Percentiles rank a stretch among this genome's conserved stretches.
Evolutionary conservation across 331 rosid genomes (phyloP).

Genomic region (Stylosanthes scabra): DNA sequence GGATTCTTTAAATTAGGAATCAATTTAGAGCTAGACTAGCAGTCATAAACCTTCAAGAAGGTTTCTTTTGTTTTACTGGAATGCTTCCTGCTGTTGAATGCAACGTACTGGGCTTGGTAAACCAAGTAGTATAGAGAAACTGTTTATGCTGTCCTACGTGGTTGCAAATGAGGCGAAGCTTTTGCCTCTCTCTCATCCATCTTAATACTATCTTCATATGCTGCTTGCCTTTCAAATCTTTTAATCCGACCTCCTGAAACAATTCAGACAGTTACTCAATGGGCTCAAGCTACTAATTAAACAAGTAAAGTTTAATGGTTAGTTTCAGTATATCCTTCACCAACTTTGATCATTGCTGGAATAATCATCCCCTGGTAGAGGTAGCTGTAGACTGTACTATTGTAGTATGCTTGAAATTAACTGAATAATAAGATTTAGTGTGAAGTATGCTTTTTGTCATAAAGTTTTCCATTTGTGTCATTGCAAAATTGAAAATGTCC

Average conservation of each 20-base stretch:
- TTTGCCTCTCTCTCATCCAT: constrained; percentile 90
- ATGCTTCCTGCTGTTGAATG: constrained; percentile 36
- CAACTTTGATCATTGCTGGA: too few relatives aligned
- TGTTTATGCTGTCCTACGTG: constrained; percentile 71
- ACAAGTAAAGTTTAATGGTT: too few relatives aligned
- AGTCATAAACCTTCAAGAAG: constrained; percentile 31
- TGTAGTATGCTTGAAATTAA: too few relatives aligned
- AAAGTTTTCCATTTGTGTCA: too few relatives aligned
- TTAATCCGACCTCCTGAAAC: constrained; percentile 57
- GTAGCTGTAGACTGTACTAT: too few relatives aligned
- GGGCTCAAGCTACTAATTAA: background rate
- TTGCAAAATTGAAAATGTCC: too few relatives aligned
- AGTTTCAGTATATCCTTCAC: too few relatives aligned
- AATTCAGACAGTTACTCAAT: background rate
- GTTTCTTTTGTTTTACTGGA: constrained; percentile 40
- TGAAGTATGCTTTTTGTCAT: too few relatives aligned
- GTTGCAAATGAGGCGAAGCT: constrained; percentile 70
- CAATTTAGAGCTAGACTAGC: background rate
- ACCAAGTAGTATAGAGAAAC: constrained; percentile 77
- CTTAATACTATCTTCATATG: constrained; percentile 78
- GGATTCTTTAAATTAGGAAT: background rate
- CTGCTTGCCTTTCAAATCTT: constrained; percentile 73
- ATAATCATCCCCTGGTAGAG: too few relatives aligned
- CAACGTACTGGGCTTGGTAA: constrained; percentile 50
- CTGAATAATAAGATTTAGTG: background rate